Evolutionary conservation across 805 yeast genomes (phyloP), one percentile per base, ranked within the genome.

Genomic region (Candida nemodendra): DNA sequence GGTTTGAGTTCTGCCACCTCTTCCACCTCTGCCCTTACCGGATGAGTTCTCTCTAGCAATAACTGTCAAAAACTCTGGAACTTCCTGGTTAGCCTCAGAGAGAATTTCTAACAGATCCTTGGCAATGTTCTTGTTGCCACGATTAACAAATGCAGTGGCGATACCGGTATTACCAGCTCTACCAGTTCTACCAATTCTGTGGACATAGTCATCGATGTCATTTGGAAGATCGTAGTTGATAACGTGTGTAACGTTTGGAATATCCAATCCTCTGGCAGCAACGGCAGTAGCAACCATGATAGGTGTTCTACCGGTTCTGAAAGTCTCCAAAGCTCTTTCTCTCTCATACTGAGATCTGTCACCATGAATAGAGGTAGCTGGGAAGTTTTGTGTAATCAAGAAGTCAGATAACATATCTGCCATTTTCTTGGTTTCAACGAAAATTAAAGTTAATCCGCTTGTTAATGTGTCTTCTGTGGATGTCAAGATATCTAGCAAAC

Each of bases 131-230:
- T 76, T 79, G 79, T 89, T 93, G 65, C 84, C 84, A 72, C 98
- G 85, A 84, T 93, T 93, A 72, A 93, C 87, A 75, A 93, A 93
- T 35, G 99, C 95, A 52, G 97, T 90, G 50, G 99, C 97, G 56
- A 86, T 76, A 85, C 99, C 99, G 47, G 84, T 81, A 74, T 93
- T 93, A 78, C 99, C 99, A 59, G 99, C 99, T 81, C 99, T 93
- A 71, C 99, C 99, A 61, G 99, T 93, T 81, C 99, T 91, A 79
- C 99, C 99, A 64, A 93, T 93, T 75, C 99, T 86, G 75, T 93
- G 99, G 43, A 93, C 99, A 64, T 93, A 93, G 69, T 93, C 99
- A 68, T 93, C 99, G 59, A 93, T 85, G 67, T 93, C 98, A 62
- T 84, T 74, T 65, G 99, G 99, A 65, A 93, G 76, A 65, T 93